Conservation (phyloP, 495 filamentous ascomycete genomes). For the Beverwykella pulmonaria region DNA sequence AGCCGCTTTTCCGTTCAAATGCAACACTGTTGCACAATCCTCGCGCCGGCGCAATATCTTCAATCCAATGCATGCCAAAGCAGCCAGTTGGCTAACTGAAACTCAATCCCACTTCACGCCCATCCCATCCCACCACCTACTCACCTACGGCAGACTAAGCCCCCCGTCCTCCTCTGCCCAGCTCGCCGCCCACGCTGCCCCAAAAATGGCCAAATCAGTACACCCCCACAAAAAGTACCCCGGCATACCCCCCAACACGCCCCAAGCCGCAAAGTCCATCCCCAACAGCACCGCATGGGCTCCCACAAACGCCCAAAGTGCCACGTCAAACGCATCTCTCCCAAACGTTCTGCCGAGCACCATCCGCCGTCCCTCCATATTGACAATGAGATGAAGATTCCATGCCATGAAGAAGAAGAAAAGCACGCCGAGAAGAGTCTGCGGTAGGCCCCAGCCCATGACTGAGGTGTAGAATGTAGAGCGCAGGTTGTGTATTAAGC, state of each 20-base stretch:
- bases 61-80: too few species aligned
- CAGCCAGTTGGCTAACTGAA: too few species aligned
- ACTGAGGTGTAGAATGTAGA: background rate
- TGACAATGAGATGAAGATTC: constrained; percentile 29
- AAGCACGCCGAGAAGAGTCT: constrained; percentile 1
- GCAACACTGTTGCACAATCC: too few species aligned
- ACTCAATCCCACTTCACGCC: too few species aligned
- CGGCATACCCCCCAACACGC: background rate
- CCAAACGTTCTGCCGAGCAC: constrained; percentile 2
- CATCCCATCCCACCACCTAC: too few species aligned
- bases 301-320: constrained; percentile 2
- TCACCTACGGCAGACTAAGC: too few species aligned
- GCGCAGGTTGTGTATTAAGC: constrained; percentile 4
- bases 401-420: constrained; percentile 27
- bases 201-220: constrained; percentile 6
- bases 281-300: background rate
- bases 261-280: constrained; percentile 4
- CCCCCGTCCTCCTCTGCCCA: background rate
- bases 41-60: too few species aligned
- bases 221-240: background rate
- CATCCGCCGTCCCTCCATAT: constrained; percentile 11
- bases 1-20: too few species aligned
- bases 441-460: background rate
- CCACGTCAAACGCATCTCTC: constrained; percentile 12
- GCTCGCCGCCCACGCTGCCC: constrained; percentile 12